Conservation (phyloP, 306 rosid genomes). For the Dicorynia guianensis region DNA sequence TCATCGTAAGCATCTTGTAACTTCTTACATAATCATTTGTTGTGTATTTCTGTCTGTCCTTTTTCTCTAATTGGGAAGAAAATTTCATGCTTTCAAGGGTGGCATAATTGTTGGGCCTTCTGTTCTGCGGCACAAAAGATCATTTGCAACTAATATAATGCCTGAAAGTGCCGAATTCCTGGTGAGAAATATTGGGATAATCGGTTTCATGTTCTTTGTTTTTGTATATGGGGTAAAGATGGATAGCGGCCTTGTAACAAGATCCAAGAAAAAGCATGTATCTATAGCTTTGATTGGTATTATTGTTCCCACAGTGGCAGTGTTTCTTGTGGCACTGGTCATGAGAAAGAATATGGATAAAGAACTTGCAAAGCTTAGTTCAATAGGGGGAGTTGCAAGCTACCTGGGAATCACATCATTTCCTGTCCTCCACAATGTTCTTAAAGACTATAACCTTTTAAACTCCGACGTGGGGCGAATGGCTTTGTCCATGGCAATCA, state of each 20-base stretch:
- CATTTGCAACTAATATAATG: constrained; percentile 31
- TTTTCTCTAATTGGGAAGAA: not conserved
- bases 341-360: constrained; percentile 63
- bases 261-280: constrained; percentile 53
- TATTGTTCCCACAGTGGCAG: constrained; percentile 38
- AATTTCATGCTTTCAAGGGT: constrained; percentile 57
- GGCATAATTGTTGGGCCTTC: constrained; percentile 87
- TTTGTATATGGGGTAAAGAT: constrained; percentile 74
- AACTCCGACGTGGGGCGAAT: constrained; percentile 72
- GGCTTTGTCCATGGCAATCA: constrained; percentile 54
- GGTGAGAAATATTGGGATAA: constrained; percentile 54
- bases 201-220: constrained; percentile 71
- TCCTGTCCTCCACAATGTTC: constrained; percentile 52
- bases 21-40: not conserved
- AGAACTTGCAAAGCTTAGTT: constrained; percentile 49
- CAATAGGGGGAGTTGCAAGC: constrained; percentile 56
- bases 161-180: constrained; percentile 44
- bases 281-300: constrained; percentile 50
- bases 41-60: not conserved
- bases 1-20: constrained; percentile 57
- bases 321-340: constrained; percentile 35
- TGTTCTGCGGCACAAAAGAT: constrained; percentile 53
- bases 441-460: constrained; percentile 73
- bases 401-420: constrained; percentile 60
- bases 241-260: constrained; percentile 50